Evolutionary conservation across 2,329 filamentous ascomycete genomes (phyloP), one percentile per base, ranked within the genome.

Genomic region (Domatiomyces catenatus): DNA sequence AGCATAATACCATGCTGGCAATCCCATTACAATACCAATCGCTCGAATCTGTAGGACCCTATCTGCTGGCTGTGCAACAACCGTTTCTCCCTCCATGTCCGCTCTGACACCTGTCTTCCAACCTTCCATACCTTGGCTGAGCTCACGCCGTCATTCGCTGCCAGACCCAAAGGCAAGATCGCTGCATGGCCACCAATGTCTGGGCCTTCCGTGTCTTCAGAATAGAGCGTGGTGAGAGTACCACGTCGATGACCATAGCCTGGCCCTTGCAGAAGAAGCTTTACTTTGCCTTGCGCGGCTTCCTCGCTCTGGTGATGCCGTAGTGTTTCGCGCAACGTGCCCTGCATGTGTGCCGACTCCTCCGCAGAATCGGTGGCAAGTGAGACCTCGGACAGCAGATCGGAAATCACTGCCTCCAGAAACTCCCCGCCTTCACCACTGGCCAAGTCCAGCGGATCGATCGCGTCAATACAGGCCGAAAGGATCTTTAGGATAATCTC

Each of bases 41-140:
- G 79, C 69, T 94, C 87, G 57, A 90, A 75, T 46, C 84, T 86
- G 69, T 95, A 94, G 58, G 82, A 79, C 50, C 84, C 84, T 54
- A 89, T 83, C 63, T 81, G 82, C 69, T 85, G 84, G 63, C 84
- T 86, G 62, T 84, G 79, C 64, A 93, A 68, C 66, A 84, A 79
- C 17, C 84, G 86, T 52, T 82, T 80, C 69, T 94, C 84, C 65
- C 87, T 74, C 59, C 71, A 73, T 59, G 75, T 87, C 58, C 86
- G 77, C 64, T 76, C 71, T 55, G 81, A 74, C 42, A 86, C 71
- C 69, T 87, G 83, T 17, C 86, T 86, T 72, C 58, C 81, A 71
- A 58, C 84, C 69, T 75, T 86, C 50, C 67, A 64, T 32, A 74
- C 63, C 58, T 74, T 75, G 18, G 66, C 67, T 52, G 69, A 68